phyloP scores from a whole-genome alignment of 441 rosid species.

The Heliophila coronopifolia region DNA sequence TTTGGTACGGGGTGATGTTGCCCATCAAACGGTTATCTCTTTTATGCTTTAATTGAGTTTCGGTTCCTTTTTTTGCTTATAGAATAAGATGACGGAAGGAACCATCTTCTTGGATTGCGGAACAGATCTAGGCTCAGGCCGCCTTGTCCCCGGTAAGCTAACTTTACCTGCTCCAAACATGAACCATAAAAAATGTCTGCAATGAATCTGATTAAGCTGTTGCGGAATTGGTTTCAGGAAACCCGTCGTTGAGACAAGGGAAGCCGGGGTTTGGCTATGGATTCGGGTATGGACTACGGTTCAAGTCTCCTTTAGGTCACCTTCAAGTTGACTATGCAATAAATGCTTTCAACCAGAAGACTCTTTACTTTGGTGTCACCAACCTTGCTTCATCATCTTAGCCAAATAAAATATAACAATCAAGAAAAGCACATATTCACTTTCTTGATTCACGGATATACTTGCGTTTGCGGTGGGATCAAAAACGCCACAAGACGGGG shows the following conservation, averaged over 20 bases:
- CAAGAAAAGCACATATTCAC: conserved; percentile 16
- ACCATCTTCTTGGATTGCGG: conserved; percentile 80
- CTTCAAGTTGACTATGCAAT: conserved; percentile 74
- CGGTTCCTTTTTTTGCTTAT: conserved; percentile 17
- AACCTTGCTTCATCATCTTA: conserved; percentile 44
- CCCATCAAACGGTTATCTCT: neutral
- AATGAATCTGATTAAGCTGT: neutral
- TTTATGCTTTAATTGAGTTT: neutral
- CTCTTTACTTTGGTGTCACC: conserved; percentile 78
- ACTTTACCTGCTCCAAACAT: neutral
- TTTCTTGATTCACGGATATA: conserved; percentile 16
- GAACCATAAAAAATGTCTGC: neutral
- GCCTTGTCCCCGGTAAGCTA: conserved; percentile 80
- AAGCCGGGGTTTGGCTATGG: conserved; percentile 90
- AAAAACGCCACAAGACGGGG: conserved; percentile 10
- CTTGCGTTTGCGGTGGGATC: neutral
- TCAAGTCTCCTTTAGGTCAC: conserved; percentile 74
- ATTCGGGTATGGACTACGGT: conserved; percentile 70
- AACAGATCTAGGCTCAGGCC: conserved; percentile 85
- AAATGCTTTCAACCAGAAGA: conserved; percentile 79
- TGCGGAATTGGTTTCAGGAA: conserved; percentile 46
- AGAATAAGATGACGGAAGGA: conserved; percentile 76
- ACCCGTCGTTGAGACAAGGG: conserved; percentile 73
- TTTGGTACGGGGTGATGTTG: conserved; percentile 40
- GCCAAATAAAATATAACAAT: conserved; percentile 8